Conservation (phyloP, 805 yeast genomes). For the Saccharomycopsis selenospora region DNA sequence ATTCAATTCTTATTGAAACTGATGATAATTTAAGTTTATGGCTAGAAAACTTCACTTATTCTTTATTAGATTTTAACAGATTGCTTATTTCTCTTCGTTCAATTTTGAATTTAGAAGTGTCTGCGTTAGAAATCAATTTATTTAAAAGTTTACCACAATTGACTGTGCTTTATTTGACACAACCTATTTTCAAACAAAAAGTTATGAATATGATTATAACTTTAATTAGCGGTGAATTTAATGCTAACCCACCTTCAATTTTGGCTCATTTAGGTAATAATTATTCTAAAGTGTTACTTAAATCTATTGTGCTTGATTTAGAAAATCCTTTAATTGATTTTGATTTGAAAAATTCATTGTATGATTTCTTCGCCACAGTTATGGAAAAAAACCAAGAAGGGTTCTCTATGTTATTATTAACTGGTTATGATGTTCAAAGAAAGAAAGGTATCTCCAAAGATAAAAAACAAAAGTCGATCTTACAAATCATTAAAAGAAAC, state of each 20-base stretch:
- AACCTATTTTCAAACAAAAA: slow-evolving; percentile 39
- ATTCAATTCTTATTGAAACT: slow-evolving; percentile 26
- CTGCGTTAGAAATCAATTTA: slow-evolving; percentile 56
- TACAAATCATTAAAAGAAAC: slow-evolving; percentile 48
- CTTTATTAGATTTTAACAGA: slow-evolving; percentile 49
- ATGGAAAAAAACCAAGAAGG: slow-evolving; percentile 74
- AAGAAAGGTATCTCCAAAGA: slow-evolving; percentile 18
- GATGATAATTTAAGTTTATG: slow-evolving; percentile 40
- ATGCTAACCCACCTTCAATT: slow-evolving; percentile 56
- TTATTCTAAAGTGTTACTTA: slow-evolving; percentile 51
- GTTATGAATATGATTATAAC: slow-evolving; percentile 51
- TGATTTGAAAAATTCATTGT: slow-evolving; percentile 46
- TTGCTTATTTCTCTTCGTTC: slow-evolving; percentile 53
- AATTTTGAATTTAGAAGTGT: slow-evolving; percentile 36
- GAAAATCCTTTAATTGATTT: slow-evolving; percentile 48
- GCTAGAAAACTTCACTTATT: slow-evolving; percentile 42
- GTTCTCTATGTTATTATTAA: slow-evolving; percentile 58
- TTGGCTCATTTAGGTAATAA: slow-evolving; percentile 72
- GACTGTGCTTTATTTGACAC: slow-evolving; percentile 49
- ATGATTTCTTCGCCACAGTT: slow-evolving; percentile 59
- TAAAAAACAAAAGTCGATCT: slow-evolving; percentile 35
- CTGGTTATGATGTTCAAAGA: slow-evolving; percentile 44
- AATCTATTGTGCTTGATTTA: slow-evolving; percentile 55
- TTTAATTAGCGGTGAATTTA: slow-evolving; percentile 41
- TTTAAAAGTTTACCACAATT: slow-evolving; percentile 50